Base-by-base conservation (phyloP, 108 stramenopile species). In the Cyclotella choctawhatcheeana region DNA sequence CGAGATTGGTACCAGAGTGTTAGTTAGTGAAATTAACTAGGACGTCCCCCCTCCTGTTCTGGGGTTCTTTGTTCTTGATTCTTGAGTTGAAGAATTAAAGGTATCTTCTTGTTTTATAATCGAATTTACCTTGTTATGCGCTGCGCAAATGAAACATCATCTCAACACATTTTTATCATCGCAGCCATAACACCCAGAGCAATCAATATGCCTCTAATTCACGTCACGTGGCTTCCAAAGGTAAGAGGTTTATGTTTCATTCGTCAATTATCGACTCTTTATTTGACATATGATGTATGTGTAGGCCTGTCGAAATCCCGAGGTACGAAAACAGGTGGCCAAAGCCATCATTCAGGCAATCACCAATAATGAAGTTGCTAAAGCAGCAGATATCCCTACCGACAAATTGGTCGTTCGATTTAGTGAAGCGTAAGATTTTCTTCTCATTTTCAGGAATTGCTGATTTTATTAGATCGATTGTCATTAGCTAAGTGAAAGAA, bases 291-390 rank as follows among this genome's bases (percentile, higher is more conserved):
- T n/a, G n/a, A n/a, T n/a, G n/a, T 24, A 34, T 12, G 21, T 29
- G 21, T 7, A 74, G 73, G 73, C 73, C 34, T 74, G 73, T 54
- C 55, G 73, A 44, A 74, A 64, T 18, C 64, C 65, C 20, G 65
- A 74, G 40, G 65, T 74, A 5, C 20, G 73, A 37, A 74, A 74
- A 44, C 64, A 74, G 44, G 73, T 74, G 58, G 73, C 73, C 4
- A 47, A 64, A 14, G 73, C 73, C 24, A 74, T 74, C 27, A 74
- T 74, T 51, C 66, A 74, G 47, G 73, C 73, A 37, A 66, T 74
- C 48, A 74, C 73, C 32, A 66, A 74, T 44, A 74, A 74, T 26
- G 73, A 74, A 31, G 73, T 74, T 58, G 73, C 73, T 2, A 67
- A 74, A 35, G 50, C 44, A 3, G 73, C 65, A 7, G 73, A 74